These are phyloP conservation scores for Caryopteris hybrid DNA, from an alignment of 305 asterid genomes.

Conservation along the genomic window DNA sequence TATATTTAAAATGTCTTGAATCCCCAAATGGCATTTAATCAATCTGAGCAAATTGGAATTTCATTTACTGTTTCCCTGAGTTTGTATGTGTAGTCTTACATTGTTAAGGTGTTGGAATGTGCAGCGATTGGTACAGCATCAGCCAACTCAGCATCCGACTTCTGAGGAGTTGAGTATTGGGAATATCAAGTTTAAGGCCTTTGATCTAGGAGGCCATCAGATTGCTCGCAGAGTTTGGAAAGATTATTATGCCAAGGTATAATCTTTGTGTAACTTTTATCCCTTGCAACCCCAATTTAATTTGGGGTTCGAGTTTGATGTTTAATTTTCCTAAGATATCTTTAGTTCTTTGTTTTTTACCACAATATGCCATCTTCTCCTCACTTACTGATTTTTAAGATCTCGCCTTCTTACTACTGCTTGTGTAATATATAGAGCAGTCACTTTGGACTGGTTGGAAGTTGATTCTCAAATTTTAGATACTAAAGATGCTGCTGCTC, in stretches of 20 bases:
- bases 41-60: background rate
- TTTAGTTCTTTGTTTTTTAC: slow-evolving; percentile 12
- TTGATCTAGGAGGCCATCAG: slow-evolving; percentile 97
- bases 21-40: background rate
- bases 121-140: slow-evolving; percentile 98
- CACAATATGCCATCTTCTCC: background rate
- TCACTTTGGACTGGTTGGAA: background rate
- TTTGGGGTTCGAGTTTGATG: background rate
- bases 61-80: background rate
- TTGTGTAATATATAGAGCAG: background rate
- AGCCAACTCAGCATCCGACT: slow-evolving; percentile 96
- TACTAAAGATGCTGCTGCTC: background rate
- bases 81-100: slow-evolving; percentile 17
- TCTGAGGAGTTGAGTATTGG: slow-evolving; percentile 98
- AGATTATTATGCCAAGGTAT: slow-evolving; percentile 96
- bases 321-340: background rate
- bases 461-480: background rate
- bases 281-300: background rate
- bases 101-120: slow-evolving; percentile 18
- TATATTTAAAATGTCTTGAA: background rate
- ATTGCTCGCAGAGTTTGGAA: slow-evolving; percentile 97
- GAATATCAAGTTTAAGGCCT: slow-evolving; percentile 89
- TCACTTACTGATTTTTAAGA: background rate
- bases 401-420: background rate
- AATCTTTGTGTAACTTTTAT: background rate